Evolutionary conservation across 1,284 basidiomycete species (phyloP).

Genomic region (Tetrapyrgos nigripes): DNA sequence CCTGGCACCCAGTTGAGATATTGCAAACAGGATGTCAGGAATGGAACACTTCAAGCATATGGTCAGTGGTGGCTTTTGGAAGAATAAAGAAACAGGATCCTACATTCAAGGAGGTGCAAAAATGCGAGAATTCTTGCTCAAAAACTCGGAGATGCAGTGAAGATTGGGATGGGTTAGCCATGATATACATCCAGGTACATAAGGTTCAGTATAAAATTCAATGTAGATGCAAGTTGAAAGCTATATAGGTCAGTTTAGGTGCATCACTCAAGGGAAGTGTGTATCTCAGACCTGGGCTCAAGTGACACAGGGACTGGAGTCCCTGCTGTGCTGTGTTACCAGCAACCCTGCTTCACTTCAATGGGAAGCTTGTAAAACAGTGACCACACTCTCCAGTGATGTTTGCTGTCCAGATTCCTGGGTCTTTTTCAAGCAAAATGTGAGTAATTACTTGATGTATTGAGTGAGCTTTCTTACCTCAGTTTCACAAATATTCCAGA

Average conservation of each 20-base stretch:
- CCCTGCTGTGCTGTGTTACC: neutral
- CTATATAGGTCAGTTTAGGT: too few species aligned
- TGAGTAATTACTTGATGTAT: neutral
- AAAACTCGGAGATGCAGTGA: slow-evolving; percentile 14
- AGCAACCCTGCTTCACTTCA: neutral
- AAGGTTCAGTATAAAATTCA: neutral
- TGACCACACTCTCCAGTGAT: neutral
- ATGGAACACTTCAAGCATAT: slow-evolving; percentile 37
- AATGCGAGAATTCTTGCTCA: slow-evolving; percentile 20
- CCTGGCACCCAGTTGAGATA: slow-evolving; percentile 44
- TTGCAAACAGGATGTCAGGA: slow-evolving; percentile 33
- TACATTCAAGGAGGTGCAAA: slow-evolving; percentile 23
- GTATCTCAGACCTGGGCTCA: neutral
- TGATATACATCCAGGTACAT: neutral
- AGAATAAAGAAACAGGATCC: slow-evolving; percentile 1
- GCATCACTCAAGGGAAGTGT: too few species aligned
- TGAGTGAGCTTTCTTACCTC: neutral
- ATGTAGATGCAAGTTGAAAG: neutral
- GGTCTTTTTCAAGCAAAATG: neutral
- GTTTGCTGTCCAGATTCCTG: neutral
- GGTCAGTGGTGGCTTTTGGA: slow-evolving; percentile 36
- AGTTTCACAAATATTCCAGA: too few species aligned
- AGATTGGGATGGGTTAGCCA: slow-evolving; percentile 2
- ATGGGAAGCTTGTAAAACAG: neutral
- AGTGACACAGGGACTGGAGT: neutral